A percentile compares a stretch with the other conserved stretches of the same genome.
Evolutionary conservation across 352 stramenopile species (phyloP).

Genomic region (Pythium biforme): DNA sequence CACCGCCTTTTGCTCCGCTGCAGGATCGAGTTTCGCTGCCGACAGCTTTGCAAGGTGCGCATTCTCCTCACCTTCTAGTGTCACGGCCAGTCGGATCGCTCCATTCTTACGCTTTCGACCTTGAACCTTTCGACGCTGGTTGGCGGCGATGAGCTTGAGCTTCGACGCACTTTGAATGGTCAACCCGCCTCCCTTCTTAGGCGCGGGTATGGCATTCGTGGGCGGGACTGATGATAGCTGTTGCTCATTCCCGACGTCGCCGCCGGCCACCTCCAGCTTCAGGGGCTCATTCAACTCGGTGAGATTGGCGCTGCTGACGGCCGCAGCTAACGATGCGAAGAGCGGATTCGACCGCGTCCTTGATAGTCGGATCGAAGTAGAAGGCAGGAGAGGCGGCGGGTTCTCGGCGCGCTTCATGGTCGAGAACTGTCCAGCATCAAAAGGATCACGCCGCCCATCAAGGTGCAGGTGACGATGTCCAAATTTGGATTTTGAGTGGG

Average conservation of each 20-base stretch:
- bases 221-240: not conserved
- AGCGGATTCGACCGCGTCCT: not conserved
- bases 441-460: not conserved
- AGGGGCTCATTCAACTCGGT: not conserved
- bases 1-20: not conserved
- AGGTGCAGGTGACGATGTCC: not conserved
- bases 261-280: not conserved
- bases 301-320: not conserved
- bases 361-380: slow-evolving; percentile 8
- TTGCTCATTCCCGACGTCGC: not conserved
- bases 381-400: not conserved
- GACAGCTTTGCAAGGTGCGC: not conserved
- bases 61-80: slow-evolving; percentile 14
- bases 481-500: slow-evolving; percentile 6
- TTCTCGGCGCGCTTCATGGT: slow-evolving; percentile 5
- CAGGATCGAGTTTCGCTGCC: not conserved
- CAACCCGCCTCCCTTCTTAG: not conserved
- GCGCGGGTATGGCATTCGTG: too few relatives aligned
- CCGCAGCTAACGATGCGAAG: not conserved
- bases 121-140: slow-evolving; percentile 19
- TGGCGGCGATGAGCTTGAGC: slow-evolving; percentile 25
- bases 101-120: slow-evolving; percentile 17
- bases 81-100: slow-evolving; percentile 3
- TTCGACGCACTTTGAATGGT: slow-evolving; percentile 21
- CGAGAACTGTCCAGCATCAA: not conserved